phyloP scores from a whole-genome alignment of 306 rosid genomes.

The Gillenia trifoliata region DNA sequence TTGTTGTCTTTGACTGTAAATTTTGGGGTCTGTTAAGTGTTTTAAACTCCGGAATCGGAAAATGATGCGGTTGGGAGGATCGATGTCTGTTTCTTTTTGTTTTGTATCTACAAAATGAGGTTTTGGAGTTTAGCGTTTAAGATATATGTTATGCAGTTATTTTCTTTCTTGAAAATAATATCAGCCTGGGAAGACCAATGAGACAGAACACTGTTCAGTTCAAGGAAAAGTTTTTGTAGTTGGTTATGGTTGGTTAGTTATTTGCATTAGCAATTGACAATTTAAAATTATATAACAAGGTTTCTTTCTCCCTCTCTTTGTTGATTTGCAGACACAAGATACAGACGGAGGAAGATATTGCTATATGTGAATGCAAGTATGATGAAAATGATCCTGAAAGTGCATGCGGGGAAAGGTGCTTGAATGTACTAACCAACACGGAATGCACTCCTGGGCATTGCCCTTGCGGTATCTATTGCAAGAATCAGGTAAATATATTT shows the following conservation, averaged over 20 bases:
- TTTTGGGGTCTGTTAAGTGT: background rate
- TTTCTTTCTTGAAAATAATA: background rate
- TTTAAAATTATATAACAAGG: background rate
- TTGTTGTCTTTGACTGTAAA: background rate
- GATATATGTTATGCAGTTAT: background rate
- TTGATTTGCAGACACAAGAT: constrained; percentile 54
- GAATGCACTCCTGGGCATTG: constrained; percentile 91
- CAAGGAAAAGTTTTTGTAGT: background rate
- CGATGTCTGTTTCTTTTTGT: background rate
- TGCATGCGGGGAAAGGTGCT: constrained; percentile 86
- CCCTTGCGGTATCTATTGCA: constrained; percentile 63
- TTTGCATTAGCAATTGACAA: too few species aligned
- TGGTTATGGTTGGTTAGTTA: background rate
- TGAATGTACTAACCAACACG: constrained; percentile 80
- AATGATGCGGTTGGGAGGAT: background rate
- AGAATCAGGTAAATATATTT: constrained; percentile 60
- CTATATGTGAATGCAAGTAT: constrained; percentile 70
- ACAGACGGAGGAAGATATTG: constrained; percentile 89
- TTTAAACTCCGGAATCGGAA: background rate
- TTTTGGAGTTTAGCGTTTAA: background rate
- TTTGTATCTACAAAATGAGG: background rate
- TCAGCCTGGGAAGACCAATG: background rate
- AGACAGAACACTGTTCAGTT: too few species aligned
- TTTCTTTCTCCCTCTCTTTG: background rate
- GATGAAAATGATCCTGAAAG: constrained; percentile 45